These are phyloP conservation scores for Phytophthora macrochlamydospora DNA, from an alignment of 352 stramenopile genomes.

Conservation along the genomic window DNA sequence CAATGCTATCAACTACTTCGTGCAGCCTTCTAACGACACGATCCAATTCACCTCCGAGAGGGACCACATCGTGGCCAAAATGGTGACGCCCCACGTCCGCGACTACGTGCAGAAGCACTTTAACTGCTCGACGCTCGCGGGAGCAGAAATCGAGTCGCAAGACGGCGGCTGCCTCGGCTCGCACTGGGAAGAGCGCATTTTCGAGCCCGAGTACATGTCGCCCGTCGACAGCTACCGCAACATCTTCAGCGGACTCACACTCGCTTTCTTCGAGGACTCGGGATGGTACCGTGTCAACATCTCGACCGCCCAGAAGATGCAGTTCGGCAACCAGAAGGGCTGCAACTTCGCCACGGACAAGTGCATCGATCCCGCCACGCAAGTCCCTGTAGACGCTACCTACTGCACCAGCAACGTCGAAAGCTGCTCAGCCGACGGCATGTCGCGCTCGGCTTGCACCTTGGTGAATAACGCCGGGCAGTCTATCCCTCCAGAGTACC, in stretches of 20 bases:
- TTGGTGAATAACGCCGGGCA: conserved; percentile 29
- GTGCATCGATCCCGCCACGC: conserved; percentile 54
- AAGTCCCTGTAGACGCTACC: conserved; percentile 36
- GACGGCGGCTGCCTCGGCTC: conserved; percentile 74
- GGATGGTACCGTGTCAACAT: conserved; percentile 73
- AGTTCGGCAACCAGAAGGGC: conserved; percentile 61
- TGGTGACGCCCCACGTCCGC: conserved; percentile 61
- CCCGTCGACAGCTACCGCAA: conserved; percentile 70
- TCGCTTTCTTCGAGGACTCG: conserved; percentile 80
- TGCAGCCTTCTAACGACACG: conserved; percentile 42
- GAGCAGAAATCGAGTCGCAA: conserved; percentile 77
- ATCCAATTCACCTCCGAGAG: conserved; percentile 58
- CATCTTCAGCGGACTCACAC: conserved; percentile 60
- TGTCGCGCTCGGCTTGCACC: conserved; percentile 58
- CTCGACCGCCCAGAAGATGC: conserved; percentile 47
- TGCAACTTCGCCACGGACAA: conserved; percentile 64
- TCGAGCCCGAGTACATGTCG: conserved; percentile 79
- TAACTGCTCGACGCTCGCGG: conserved; percentile 52
- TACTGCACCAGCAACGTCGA: conserved; percentile 56
- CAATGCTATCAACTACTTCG: conserved; percentile 43
- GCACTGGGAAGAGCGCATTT: conserved; percentile 82
- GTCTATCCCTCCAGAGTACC: conserved; percentile 51
- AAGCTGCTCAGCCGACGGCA: conserved; percentile 72
- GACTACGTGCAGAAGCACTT: conserved; percentile 65
- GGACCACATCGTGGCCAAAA: conserved; percentile 51